Evolutionary conservation across 305 asterid genomes (phyloP).

Genomic region (Fraxinus angustifolia): DNA sequence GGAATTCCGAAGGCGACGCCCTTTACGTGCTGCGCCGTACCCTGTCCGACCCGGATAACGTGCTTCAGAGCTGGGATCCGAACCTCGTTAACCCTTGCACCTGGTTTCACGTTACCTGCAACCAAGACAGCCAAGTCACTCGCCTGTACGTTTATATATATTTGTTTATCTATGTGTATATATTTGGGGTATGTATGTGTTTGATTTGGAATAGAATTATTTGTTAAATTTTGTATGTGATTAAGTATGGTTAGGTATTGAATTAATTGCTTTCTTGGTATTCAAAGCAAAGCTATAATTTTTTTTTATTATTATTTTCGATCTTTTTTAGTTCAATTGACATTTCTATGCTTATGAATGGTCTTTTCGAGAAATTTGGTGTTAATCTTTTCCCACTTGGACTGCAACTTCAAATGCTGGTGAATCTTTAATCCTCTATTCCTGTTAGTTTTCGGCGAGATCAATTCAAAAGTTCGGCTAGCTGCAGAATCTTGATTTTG

Average conservation of each 20-base stretch:
- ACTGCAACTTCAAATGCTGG: background rate
- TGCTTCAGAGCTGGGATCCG: constrained; percentile 86
- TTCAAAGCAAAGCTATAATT: background rate
- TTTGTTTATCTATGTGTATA: background rate
- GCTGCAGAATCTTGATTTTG: background rate
- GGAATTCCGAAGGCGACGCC: constrained; percentile 76
- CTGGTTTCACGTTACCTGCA: constrained; percentile 82
- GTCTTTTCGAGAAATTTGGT: background rate
- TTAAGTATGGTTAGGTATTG: background rate
- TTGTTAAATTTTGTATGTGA: background rate
- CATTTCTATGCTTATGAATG: background rate
- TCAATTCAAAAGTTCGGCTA: background rate
- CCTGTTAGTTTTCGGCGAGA: background rate
- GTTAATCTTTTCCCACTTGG: background rate
- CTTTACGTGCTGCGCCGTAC: constrained; percentile 66
- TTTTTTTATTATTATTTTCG: background rate
- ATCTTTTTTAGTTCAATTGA: background rate
- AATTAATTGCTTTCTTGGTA: background rate
- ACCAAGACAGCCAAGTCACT: constrained; percentile 60
- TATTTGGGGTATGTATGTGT: background rate
- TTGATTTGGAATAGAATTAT: background rate
- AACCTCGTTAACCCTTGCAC: constrained; percentile 80
- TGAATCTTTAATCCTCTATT: background rate
- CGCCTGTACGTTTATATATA: constrained; percentile 52
- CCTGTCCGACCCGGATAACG: constrained; percentile 65